Conservation (phyloP, 2,329 filamentous ascomycete genomes). For the Coniochaeta sp. region DNA sequence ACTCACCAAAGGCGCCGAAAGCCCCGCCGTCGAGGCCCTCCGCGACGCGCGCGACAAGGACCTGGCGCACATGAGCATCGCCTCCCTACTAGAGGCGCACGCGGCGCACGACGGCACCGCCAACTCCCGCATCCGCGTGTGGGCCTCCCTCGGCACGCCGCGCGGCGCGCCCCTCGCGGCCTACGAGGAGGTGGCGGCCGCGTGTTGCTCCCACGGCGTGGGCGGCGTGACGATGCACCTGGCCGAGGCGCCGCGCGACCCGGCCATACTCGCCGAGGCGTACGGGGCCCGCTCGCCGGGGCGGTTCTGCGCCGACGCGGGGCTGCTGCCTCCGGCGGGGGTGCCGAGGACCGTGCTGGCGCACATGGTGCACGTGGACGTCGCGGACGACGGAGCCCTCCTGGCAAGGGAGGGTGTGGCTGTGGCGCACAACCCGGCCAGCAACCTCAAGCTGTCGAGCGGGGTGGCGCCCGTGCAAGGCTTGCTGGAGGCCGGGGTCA, state of each 20-base stretch:
- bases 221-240: constrained; percentile 39
- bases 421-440: constrained; percentile 43
- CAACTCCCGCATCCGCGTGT: constrained; percentile 35
- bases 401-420: constrained; percentile 30
- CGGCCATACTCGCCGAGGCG: constrained; percentile 25
- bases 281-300: constrained; percentile 33
- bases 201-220: constrained; percentile 29
- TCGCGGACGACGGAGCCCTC: constrained; percentile 29
- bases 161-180: constrained; percentile 30
- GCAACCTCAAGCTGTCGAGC: constrained; percentile 43
- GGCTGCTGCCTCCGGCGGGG: no score
- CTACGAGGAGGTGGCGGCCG: constrained; percentile 31
- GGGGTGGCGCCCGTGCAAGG: constrained; percentile 39
- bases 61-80: constrained; percentile 24
- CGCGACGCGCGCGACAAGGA: constrained; percentile 28
- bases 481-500: constrained; percentile 33
- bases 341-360: constrained; percentile 37
- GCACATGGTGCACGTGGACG: constrained; percentile 43
- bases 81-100: constrained; percentile 23
- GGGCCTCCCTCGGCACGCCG: constrained; percentile 39
- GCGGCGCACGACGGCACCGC: constrained; percentile 13
- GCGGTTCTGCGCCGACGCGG: constrained; percentile 30
- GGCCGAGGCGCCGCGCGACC: constrained; percentile 32
- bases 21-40: constrained; percentile 21
- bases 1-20: constrained; percentile 27